Conservation (phyloP, 2,329 filamentous ascomycete species). For the Colletotrichum sp. region DNA sequence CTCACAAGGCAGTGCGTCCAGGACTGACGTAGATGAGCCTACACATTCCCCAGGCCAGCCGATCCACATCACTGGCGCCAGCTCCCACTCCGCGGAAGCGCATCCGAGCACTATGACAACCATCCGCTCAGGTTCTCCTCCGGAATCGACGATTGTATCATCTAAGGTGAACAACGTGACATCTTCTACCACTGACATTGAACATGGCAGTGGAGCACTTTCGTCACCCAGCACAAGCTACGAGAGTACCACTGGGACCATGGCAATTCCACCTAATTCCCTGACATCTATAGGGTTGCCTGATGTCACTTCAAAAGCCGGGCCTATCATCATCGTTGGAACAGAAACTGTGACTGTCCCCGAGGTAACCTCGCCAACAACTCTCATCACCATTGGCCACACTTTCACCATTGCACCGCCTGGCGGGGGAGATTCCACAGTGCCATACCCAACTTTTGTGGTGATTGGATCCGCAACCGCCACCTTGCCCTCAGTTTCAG, state of each 20-base stretch:
- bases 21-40: accelerated
- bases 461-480: background rate
- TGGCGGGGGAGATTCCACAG: accelerated
- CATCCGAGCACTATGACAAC: background rate
- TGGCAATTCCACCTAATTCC: accelerated
- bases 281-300: accelerated
- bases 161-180: background rate
- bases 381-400: background rate
- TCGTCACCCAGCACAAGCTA: accelerated
- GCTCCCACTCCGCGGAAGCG: background rate
- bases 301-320: background rate
- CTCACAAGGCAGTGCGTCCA: accelerated
- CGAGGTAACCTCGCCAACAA: background rate
- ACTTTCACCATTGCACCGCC: background rate
- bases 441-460: background rate
- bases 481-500: background rate
- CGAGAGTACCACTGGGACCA: background rate
- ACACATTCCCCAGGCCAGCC: background rate
- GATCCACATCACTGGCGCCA: background rate
- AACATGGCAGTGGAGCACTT: accelerated
- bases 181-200: accelerated
- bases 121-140: background rate
- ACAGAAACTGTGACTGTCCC: background rate
- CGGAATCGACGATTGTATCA: accelerated
- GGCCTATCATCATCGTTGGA: background rate